phyloP scores from a whole-genome alignment of 352 stramenopile species.

The Salisapilia sapeloensis region DNA sequence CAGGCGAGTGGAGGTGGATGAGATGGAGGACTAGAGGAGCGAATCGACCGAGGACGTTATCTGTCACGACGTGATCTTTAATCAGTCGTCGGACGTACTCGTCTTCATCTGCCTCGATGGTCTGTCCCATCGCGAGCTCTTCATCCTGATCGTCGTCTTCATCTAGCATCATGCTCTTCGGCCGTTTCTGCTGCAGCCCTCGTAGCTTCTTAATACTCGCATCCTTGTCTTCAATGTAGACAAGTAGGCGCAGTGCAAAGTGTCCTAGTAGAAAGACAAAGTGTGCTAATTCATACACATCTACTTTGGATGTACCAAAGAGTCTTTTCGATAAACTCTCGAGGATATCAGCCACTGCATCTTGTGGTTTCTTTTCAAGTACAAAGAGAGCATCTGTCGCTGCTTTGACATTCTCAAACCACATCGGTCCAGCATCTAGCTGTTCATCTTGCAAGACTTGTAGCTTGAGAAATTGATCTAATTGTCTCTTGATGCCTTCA shows the following conservation, averaged over 20 bases:
- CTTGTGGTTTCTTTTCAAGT: slow-evolving; percentile 80
- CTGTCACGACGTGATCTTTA: slow-evolving; percentile 83
- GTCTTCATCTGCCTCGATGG: slow-evolving; percentile 82
- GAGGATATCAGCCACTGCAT: slow-evolving; percentile 55
- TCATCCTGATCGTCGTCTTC: slow-evolving; percentile 71
- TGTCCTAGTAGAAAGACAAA: slow-evolving; percentile 94
- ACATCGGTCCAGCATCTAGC: slow-evolving; percentile 36
- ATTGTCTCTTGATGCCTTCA: slow-evolving; percentile 77
- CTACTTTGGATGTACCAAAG: slow-evolving; percentile 52
- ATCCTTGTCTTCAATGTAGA: slow-evolving; percentile 87
- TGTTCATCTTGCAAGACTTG: slow-evolving; percentile 67
- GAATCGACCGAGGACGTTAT: slow-evolving; percentile 87
- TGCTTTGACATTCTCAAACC: slow-evolving; percentile 87
- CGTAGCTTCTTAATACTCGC: slow-evolving; percentile 71
- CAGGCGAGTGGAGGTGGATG: slow-evolving; percentile 15
- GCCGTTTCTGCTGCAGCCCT: slow-evolving; percentile 61
- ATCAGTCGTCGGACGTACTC: slow-evolving; percentile 85
- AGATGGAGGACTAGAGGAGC: slow-evolving; percentile 82
- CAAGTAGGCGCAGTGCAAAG: slow-evolving; percentile 86
- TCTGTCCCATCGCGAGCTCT: slow-evolving; percentile 83
- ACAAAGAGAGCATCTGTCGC: slow-evolving; percentile 86
- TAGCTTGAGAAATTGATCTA: slow-evolving; percentile 75
- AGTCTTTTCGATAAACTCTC: slow-evolving; percentile 37
- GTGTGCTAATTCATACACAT: slow-evolving; percentile 60
- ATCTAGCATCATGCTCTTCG: slow-evolving; percentile 23